phyloP scores from a whole-genome alignment of 2,329 filamentous ascomycete genomes.

The Lasiodiplodia gonubiensis region DNA sequence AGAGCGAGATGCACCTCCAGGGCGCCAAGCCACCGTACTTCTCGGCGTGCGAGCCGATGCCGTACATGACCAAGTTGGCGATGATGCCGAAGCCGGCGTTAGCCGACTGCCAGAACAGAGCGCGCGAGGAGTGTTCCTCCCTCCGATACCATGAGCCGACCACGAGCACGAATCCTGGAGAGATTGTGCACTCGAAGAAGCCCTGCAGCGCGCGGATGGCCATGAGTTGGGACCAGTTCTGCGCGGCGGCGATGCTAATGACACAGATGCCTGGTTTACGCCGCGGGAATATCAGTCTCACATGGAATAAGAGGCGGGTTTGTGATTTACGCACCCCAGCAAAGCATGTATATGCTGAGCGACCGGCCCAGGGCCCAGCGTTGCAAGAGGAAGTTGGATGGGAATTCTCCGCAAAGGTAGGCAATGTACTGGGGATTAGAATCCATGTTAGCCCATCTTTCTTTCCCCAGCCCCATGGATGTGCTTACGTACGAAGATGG shows the following conservation, averaged over 20 bases:
- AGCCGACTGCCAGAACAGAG: slow-evolving; percentile 46
- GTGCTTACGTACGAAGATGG: slow-evolving; percentile 51
- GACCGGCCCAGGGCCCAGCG: slow-evolving; percentile 28
- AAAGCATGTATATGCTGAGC: slow-evolving; percentile 28
- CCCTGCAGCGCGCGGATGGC: slow-evolving; percentile 44
- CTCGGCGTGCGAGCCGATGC: slow-evolving; percentile 25
- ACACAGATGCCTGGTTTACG: slow-evolving; percentile 27
- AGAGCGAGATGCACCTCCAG: slow-evolving; percentile 27
- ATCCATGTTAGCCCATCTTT: background rate
- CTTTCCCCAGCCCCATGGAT: background rate
- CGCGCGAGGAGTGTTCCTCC: slow-evolving; percentile 43
- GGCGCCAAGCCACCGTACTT: slow-evolving; percentile 24
- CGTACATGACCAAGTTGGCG: slow-evolving; percentile 26
- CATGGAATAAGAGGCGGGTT: background rate
- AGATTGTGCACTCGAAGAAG: slow-evolving; percentile 48
- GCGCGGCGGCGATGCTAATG: slow-evolving; percentile 25
- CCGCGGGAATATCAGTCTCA: background rate
- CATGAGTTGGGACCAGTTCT: slow-evolving; percentile 44
- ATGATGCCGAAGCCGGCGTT: slow-evolving; percentile 43
- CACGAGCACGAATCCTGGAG: slow-evolving; percentile 44
- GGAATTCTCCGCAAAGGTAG: slow-evolving; percentile 32
- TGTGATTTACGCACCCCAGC: slow-evolving; percentile 17
- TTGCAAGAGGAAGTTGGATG: slow-evolving; percentile 32
- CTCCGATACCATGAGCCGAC: slow-evolving; percentile 44
- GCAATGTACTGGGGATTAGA: slow-evolving; percentile 43